Conservation (phyloP, 768 basidiomycete species). For the Suillus sp. region DNA sequence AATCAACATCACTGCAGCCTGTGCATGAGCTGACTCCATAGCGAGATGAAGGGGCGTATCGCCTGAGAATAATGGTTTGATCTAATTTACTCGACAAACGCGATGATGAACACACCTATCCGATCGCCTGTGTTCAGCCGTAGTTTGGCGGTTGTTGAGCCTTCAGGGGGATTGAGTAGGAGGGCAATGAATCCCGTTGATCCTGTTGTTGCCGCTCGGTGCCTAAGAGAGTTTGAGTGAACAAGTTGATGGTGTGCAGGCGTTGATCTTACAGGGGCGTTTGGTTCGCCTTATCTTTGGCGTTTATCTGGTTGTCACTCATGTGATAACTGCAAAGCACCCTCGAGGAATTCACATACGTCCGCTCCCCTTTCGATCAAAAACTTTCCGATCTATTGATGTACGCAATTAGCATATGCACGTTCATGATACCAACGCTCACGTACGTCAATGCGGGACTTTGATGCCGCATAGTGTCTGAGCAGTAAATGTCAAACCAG, state of each 20-base stretch:
- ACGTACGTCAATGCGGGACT: constrained; percentile 77
- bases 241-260: neutral
- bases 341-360: constrained; percentile 54
- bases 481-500: constrained; percentile 2
- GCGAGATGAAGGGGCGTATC: constrained; percentile 97
- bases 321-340: constrained; percentile 33
- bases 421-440: constrained; percentile 31
- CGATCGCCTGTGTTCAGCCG: constrained; percentile 87
- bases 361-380: constrained; percentile 89
- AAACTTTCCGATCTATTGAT: constrained; percentile 77
- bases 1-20: constrained; percentile 87
- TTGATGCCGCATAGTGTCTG: constrained; percentile 94
- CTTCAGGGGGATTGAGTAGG: constrained; percentile 82
- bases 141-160: constrained; percentile 58
- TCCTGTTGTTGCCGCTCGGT: constrained; percentile 95
- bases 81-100: neutral
- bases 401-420: constrained; percentile 25
- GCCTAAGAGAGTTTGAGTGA: constrained; percentile 47
- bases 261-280: constrained; percentile 70
- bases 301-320: constrained; percentile 72
- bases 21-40: constrained; percentile 94
- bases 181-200: constrained; percentile 87
- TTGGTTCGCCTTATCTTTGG: constrained; percentile 92
- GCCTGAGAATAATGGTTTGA: constrained; percentile 47
- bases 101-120: constrained; percentile 49